A percentile compares a stretch with the other conserved stretches of the same genome.
phyloP scores from a whole-genome alignment of 2,329 filamentous ascomycete species.

The Juglanconis juglandina region DNA sequence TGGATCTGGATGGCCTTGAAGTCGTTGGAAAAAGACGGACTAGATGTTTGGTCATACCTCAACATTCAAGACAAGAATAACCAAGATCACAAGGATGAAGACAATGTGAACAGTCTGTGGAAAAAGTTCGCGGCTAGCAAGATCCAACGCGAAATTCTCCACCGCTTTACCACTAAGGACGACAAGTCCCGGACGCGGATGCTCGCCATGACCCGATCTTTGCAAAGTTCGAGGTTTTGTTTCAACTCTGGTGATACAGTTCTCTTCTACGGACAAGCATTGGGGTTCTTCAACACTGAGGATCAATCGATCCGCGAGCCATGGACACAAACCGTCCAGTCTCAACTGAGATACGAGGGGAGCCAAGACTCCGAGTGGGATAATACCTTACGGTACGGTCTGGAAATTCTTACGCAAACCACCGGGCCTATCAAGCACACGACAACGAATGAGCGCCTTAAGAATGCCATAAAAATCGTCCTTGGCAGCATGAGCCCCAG shows the following conservation, averaged over 20 bases:
- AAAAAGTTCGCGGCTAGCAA: neutral
- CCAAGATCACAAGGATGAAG: too few species aligned
- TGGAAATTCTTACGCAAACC: slow-evolving; percentile 6
- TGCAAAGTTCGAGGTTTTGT: slow-evolving; percentile 17
- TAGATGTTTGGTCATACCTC: too few species aligned
- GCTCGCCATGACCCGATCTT: slow-evolving; percentile 19
- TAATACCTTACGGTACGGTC: slow-evolving; percentile 16
- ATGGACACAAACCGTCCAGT: slow-evolving; percentile 16
- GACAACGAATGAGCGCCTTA: neutral
- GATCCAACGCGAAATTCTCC: slow-evolving; percentile 11
- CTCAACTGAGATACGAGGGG: slow-evolving; percentile 12
- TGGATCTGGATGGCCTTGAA: slow-evolving; percentile 20
- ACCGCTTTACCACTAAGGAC: slow-evolving; percentile 16
- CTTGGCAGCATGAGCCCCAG: neutral
- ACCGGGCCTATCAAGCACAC: neutral
- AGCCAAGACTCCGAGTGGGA: slow-evolving; percentile 12
- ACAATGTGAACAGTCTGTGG: neutral
- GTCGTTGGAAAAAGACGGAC: neutral
- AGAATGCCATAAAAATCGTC: too few species aligned
- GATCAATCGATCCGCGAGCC: neutral
- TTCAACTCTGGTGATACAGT: slow-evolving; percentile 20
- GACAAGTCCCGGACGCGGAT: slow-evolving; percentile 15
- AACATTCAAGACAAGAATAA: too few species aligned
- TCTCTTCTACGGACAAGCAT: slow-evolving; percentile 13
- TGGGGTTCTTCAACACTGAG: neutral